These are phyloP conservation scores for Dendrobium nobile DNA, from an alignment of 106 monocot species.

Conservation along the genomic window DNA sequence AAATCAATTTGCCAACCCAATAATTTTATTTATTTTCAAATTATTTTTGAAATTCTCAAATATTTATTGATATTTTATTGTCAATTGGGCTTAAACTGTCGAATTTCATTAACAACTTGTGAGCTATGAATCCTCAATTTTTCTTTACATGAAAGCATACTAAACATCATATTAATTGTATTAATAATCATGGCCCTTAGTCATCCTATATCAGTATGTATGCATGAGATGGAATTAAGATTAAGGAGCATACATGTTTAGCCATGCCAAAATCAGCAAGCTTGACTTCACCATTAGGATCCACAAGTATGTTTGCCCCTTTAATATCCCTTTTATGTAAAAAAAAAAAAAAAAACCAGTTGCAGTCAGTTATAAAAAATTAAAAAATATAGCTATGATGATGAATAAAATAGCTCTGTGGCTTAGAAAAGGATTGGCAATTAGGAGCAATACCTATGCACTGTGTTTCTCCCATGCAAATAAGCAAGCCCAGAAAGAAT, in stretches of 20 bases:
- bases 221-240: neutral
- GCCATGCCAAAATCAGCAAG: constrained; percentile 99
- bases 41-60: too few species aligned
- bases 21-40: too few species aligned
- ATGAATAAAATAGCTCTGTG: constrained; percentile 59
- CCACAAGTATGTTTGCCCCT: constrained; percentile 94
- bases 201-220: neutral
- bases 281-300: constrained; percentile 72
- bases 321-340: constrained; percentile 64
- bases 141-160: neutral
- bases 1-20: too few species aligned
- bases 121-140: neutral
- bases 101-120: neutral
- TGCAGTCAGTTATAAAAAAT: neutral
- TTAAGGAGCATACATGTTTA: constrained; percentile 62
- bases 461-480: constrained; percentile 70
- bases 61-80: too few species aligned
- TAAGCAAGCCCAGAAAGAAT: constrained; percentile 91
- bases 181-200: neutral
- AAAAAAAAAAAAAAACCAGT: neutral
- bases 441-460: constrained; percentile 69
- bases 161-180: neutral
- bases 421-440: constrained; percentile 33
- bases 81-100: neutral
- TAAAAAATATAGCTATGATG: constrained; percentile 24